Percentiles rank a stretch among this genome's conserved stretches.
Evolutionary conservation across 108 stramenopile genomes (phyloP).

Genomic region (Nannochloropsis granulata): DNA sequence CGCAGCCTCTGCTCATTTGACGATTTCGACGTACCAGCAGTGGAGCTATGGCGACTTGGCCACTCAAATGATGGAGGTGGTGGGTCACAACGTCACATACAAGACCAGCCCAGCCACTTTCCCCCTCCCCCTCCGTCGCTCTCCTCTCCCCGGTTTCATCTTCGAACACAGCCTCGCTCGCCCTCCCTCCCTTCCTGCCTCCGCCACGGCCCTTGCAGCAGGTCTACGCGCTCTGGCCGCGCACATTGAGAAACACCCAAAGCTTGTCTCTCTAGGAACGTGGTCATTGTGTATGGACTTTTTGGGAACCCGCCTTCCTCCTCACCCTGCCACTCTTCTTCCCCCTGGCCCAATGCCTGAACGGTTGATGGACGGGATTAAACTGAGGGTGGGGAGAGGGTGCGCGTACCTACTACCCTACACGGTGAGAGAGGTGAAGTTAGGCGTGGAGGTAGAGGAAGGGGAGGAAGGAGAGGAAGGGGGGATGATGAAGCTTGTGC

Average conservation of each 20-base stretch:
- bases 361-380: neutral
- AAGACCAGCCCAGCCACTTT: neutral
- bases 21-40: neutral
- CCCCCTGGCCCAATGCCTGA: neutral
- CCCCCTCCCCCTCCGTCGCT: neutral
- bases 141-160: neutral
- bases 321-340: neutral
- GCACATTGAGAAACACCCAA: neutral
- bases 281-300: neutral
- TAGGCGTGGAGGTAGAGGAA: neutral
- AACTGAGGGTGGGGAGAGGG: neutral
- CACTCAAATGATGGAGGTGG: neutral
- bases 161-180: neutral
- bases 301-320: neutral
- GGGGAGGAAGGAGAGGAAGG: neutral
- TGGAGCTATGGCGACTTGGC: neutral
- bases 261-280: neutral
- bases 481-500: neutral
- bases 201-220: neutral
- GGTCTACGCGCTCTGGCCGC: neutral
- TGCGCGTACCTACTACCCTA: neutral
- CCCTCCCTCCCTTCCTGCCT: neutral
- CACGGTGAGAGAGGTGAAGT: neutral
- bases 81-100: neutral
- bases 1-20: neutral